These are phyloP conservation scores for Malbranchea cinnamomea DNA, from an alignment of 2,329 filamentous ascomycete genomes.

Conservation along the genomic window DNA sequence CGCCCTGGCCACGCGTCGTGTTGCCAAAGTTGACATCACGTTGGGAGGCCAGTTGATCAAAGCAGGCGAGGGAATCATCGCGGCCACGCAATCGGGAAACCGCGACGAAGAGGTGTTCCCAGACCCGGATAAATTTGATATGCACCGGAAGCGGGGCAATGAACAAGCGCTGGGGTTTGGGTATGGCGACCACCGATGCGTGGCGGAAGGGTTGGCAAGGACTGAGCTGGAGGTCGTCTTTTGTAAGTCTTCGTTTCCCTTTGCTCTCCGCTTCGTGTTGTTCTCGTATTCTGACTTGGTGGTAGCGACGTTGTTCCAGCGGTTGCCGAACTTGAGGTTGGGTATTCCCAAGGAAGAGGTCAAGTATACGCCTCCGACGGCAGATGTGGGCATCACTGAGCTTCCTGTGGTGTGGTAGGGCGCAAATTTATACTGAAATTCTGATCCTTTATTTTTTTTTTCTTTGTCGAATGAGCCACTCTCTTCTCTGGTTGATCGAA, in stretches of 20 bases:
- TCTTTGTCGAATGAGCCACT: neutral
- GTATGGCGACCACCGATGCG: conserved; percentile 33
- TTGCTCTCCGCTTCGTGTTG: neutral
- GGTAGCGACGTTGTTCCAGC: conserved; percentile 25
- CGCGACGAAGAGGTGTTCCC: conserved; percentile 32
- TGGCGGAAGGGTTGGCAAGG: conserved; percentile 31
- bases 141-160: conserved; percentile 23
- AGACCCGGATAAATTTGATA: conserved; percentile 30
- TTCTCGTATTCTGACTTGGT: neutral
- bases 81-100: conserved; percentile 34
- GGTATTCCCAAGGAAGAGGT: conserved; percentile 26
- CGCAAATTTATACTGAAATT: too few species aligned
- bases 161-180: conserved; percentile 32
- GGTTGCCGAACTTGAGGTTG: conserved; percentile 26
- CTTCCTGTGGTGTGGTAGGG: conserved; percentile 22
- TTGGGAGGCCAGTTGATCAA: conserved; percentile 31
- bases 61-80: conserved; percentile 33
- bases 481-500: too few species aligned
- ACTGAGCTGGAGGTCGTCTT: conserved; percentile 32
- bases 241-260: conserved; percentile 16
- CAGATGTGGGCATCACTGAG: conserved; percentile 28
- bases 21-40: conserved; percentile 33
- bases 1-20: conserved; percentile 33
- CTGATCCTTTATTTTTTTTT: neutral
- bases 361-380: conserved; percentile 23